Conservation (phyloP, 129 eudicot species). For the Chrysanthemum seticuspe region DNA sequence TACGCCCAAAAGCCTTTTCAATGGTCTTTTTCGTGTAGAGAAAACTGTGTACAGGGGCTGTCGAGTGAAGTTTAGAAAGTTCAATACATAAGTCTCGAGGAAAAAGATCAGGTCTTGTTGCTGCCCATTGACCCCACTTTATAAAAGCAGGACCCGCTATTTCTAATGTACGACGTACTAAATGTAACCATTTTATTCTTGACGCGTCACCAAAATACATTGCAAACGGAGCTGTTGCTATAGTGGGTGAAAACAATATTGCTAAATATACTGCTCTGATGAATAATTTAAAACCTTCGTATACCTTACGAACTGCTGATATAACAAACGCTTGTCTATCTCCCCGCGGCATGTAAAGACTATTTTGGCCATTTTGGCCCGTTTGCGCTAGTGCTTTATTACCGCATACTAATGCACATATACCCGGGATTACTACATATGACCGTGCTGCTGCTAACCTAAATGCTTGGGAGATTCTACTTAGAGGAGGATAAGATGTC, state of each 20-base stretch:
- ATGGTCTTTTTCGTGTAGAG: conserved; percentile 76
- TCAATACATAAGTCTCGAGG: conserved; percentile 82
- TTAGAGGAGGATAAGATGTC: conserved; percentile 30
- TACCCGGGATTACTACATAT: conserved; percentile 68
- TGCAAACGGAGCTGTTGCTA: conserved; percentile 80
- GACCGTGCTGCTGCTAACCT: conserved; percentile 67
- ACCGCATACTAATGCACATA: conserved; percentile 51
- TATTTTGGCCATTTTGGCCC: conserved; percentile 43
- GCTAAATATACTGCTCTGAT: conserved; percentile 65
- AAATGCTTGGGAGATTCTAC: conserved; percentile 70
- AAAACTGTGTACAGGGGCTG: conserved; percentile 91
- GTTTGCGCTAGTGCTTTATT: conserved; percentile 57
- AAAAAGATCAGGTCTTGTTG: conserved; percentile 91
- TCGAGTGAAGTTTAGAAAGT: conserved; percentile 77
- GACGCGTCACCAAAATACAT: conserved; percentile 61
- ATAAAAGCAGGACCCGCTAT: conserved; percentile 95
- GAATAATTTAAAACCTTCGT: conserved; percentile 56
- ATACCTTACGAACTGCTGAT: conserved; percentile 44
- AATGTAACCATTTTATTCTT: conserved; percentile 71
- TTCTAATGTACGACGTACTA: conserved; percentile 73
- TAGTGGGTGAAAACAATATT: conserved; percentile 73
- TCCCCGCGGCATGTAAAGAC: conserved; percentile 51
- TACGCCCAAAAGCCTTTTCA: conserved; percentile 84
- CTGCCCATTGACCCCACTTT: conserved; percentile 99
- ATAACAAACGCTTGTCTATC: conserved; percentile 54